A percentile compares a stretch with the other conserved stretches of the same genome.
Conservation (phyloP, 306 rosid genomes). For the Rosa rugosa region DNA sequence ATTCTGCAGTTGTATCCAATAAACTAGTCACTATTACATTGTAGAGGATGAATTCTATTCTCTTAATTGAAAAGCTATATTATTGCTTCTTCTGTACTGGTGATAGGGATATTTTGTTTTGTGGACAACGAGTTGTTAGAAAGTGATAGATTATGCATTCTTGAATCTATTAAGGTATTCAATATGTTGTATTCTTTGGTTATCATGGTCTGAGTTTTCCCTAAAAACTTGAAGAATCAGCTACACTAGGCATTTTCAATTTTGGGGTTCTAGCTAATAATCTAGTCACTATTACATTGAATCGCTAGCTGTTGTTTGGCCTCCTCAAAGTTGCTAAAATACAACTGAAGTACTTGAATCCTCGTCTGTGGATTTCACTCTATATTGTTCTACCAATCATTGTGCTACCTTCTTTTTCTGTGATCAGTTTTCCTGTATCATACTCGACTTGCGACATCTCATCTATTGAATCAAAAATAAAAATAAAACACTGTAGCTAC, state of each 20-base stretch:
- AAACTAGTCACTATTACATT: no score
- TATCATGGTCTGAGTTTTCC: neutral
- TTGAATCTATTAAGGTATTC: slow-evolving; percentile 10
- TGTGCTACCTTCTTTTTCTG: neutral
- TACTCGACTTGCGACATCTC: neutral
- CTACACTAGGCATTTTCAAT: neutral
- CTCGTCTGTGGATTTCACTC: neutral
- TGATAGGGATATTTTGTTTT: slow-evolving; percentile 13
- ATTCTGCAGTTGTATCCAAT: neutral
- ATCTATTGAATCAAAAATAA: neutral
- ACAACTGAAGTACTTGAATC: neutral
- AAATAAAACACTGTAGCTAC: neutral
- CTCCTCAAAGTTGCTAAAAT: neutral
- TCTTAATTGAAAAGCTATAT: slow-evolving; percentile 6
- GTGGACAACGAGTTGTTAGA: slow-evolving; percentile 19
- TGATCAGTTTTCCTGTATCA: neutral
- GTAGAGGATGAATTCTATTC: neutral
- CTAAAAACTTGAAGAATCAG: neutral
- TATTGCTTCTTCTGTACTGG: slow-evolving; percentile 29
- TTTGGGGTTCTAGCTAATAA: neutral
- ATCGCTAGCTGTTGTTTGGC: neutral
- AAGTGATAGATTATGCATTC: slow-evolving; percentile 27
- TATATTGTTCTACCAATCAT: neutral
- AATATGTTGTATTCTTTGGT: slow-evolving; percentile 12
- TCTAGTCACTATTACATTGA: neutral